Evolutionary conservation across 2,329 filamentous ascomycete genomes (phyloP).

Genomic region (Talaromyces rugulosus): DNA sequence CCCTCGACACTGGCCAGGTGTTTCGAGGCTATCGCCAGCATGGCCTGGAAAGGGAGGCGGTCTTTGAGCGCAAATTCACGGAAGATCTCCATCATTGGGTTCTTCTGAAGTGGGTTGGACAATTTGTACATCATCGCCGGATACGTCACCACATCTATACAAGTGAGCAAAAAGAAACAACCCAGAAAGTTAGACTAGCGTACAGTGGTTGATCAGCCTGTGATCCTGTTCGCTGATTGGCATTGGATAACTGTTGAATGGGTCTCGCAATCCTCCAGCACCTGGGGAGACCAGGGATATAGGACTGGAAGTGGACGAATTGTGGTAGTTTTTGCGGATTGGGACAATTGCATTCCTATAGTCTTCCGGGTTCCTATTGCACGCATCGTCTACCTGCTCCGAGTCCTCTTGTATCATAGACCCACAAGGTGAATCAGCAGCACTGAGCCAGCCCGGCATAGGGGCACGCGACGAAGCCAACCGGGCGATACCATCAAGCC

Average conservation of each 20-base stretch:
- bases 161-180: background rate
- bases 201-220: conserved; percentile 29
- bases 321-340: background rate
- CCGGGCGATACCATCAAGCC: conserved; percentile 28
- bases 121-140: conserved; percentile 35
- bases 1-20: conserved; percentile 29
- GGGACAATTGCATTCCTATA: background rate
- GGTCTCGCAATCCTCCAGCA: conserved; percentile 19
- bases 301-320: conserved; percentile 1
- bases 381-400: conserved; percentile 12
- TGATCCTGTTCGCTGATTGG: conserved; percentile 21
- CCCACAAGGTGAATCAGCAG: conserved; percentile 4
- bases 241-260: conserved; percentile 27
- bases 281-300: conserved; percentile 14
- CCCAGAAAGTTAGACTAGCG: conserved; percentile 5
- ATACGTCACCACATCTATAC: conserved; percentile 27
- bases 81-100: conserved; percentile 29
- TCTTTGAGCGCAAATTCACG: conserved; percentile 26
- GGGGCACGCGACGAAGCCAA: conserved; percentile 25
- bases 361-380: conserved; percentile 4
- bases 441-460: conserved; percentile 20
- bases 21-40: conserved; percentile 31
- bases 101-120: conserved; percentile 21
- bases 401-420: conserved; percentile 5
- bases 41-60: conserved; percentile 28